A percentile compares a stretch with the other conserved stretches of the same genome.
Evolutionary conservation across 129 eudicot genomes (phyloP).

Genomic region (Saussurea involucrata): DNA sequence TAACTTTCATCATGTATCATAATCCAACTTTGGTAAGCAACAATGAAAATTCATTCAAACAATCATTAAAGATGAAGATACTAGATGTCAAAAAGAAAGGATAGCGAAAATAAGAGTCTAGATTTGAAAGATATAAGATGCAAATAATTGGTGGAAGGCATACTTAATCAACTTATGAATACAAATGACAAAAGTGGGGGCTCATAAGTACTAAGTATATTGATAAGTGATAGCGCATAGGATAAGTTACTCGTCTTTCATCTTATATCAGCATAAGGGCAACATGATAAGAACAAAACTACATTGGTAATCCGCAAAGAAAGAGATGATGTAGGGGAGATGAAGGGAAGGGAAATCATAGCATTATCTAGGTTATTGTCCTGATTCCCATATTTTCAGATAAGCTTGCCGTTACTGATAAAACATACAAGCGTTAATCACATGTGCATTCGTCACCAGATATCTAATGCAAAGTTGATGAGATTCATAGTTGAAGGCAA

Average conservation of each 20-base stretch:
- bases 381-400: not conserved
- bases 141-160: not conserved
- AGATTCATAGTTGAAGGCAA: not conserved
- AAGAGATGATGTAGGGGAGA: not conserved
- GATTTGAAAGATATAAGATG: not conserved
- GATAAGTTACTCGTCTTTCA: not conserved
- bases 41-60: not conserved
- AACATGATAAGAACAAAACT: slow-evolving; percentile 5
- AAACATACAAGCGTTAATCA: not conserved
- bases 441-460: not conserved
- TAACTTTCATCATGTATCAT: not conserved
- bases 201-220: not conserved
- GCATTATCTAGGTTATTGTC: not conserved
- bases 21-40: not conserved
- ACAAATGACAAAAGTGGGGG: not conserved
- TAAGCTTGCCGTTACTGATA: not conserved
- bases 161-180: not conserved
- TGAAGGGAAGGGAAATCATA: not conserved
- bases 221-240: not conserved
- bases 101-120: not conserved
- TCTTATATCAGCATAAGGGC: not conserved
- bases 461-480: not conserved
- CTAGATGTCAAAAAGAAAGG: not conserved
- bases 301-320: not conserved
- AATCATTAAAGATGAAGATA: not conserved